A percentile compares a stretch with the other conserved stretches of the same genome.
Conservation (phyloP, 2,329 filamentous ascomycete species). For the Colletotrichum trifolii region DNA sequence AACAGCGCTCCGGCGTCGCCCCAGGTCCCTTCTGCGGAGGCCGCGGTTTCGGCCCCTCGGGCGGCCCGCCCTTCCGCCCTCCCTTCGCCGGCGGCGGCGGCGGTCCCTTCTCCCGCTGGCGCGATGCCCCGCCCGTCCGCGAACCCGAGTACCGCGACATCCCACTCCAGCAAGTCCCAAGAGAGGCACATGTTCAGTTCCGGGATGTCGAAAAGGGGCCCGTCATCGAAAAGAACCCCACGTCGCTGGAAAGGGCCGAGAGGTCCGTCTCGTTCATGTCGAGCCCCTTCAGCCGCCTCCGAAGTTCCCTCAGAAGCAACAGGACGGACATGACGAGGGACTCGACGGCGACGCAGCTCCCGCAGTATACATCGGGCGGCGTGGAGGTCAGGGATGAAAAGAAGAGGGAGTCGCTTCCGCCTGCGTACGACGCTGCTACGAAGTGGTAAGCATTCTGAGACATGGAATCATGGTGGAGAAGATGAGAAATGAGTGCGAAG, state of each 20-base stretch:
- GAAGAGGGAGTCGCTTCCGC: constrained; percentile 14
- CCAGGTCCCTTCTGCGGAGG: constrained; percentile 5
- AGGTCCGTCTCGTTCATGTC: constrained; percentile 16
- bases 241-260: not conserved
- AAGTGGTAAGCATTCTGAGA: constrained; percentile 13
- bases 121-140: constrained; percentile 1
- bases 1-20: constrained; percentile 14
- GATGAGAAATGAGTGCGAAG: not conserved
- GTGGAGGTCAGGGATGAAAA: not conserved
- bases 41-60: constrained; percentile 4
- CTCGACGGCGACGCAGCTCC: constrained; percentile 14
- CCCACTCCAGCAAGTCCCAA: not conserved
- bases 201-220: constrained; percentile 13
- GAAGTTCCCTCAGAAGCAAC: constrained; percentile 1
- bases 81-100: constrained; percentile 4
- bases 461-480: not conserved
- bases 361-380: constrained; percentile 18
- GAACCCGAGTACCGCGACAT: not conserved
- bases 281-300: constrained; percentile 11
- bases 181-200: not conserved
- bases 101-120: constrained; percentile 18
- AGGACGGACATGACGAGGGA: constrained; percentile 10
- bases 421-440: constrained; percentile 18
- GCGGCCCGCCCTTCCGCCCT: constrained; percentile 7
- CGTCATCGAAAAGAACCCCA: not conserved